Base-by-base conservation (phyloP, 2,329 filamentous ascomycete species). In the Stenocarpella maydis region DNA sequence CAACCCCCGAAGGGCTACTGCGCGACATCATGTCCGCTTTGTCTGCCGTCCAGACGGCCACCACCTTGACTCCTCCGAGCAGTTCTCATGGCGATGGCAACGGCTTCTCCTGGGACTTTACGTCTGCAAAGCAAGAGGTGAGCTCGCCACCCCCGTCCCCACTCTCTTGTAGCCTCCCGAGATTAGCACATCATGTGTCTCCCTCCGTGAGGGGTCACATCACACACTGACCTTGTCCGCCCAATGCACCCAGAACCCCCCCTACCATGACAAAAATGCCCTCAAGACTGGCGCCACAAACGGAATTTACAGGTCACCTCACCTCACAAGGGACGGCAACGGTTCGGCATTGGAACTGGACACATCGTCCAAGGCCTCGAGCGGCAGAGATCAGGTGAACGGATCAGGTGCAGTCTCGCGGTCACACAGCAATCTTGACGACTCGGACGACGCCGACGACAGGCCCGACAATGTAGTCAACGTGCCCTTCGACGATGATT, bases 1-100 rank as follows among this genome's bases (percentile, higher is more conserved):
- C 55, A 68, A 31, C n/a, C 41, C 28, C 41, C 58, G 15, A 61
- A 45, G 41, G 54, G n/a, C 55, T 17, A n/a, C 45, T 55, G 70
- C 72, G 72, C 73, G 72, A 71, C 73, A 64, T 75, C 72, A 88
- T 88, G 86, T 83, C 86, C 75, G 82, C 84, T 76, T 83, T 88
- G 78, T 85, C 86, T 73, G 79, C 85, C 73, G 80, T 80, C 73
- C 82, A 83, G 71, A 82, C 82, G 72, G 80, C 83, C 64, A 80
- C 83, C 71, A 81, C 84, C 54, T 78, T 88, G 70, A 83, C 82
- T 71, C 83, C 84, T 69, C 81, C 85, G 19, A 81, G 80, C 72
- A 86, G 83, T 75, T 82, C 82, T 67, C 82, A 87, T 75, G 85
- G 81, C 61, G 80, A 85, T 54, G 79, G 81, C 55, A 80, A 85